A percentile compares a stretch with the other conserved stretches of the same genome.
phyloP scores from a whole-genome alignment of 2,329 filamentous ascomycete genomes.

The Penicillium janthinellum region DNA sequence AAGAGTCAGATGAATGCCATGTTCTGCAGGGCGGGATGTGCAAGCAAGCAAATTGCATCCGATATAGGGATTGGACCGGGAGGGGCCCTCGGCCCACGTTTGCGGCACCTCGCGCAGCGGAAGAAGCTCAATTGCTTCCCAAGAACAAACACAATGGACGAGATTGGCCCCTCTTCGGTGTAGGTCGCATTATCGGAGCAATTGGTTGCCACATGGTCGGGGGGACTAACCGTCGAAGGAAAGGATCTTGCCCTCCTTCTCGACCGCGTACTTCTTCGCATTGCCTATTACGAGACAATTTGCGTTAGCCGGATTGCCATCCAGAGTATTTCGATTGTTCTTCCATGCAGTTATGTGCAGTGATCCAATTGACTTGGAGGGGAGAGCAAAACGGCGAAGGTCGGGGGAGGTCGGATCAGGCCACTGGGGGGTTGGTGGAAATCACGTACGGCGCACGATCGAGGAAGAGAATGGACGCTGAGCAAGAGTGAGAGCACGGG shows the following conservation, averaged over 20 bases:
- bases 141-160: not conserved
- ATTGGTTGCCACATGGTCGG: slow-evolving; percentile 16
- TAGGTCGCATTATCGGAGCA: slow-evolving; percentile 13
- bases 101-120: slow-evolving; percentile 10
- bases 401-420: slow-evolving; percentile 29
- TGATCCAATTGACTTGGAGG: slow-evolving; percentile 26
- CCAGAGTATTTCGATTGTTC: not conserved
- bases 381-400: slow-evolving; percentile 20
- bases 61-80: slow-evolving; percentile 9
- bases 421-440: slow-evolving; percentile 20
- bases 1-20: slow-evolving; percentile 26
- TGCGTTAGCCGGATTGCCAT: slow-evolving; percentile 27
- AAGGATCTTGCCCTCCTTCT: slow-evolving; percentile 47
- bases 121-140: slow-evolving; percentile 10
- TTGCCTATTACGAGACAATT: slow-evolving; percentile 30
- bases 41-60: slow-evolving; percentile 5
- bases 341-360: slow-evolving; percentile 3
- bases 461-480: slow-evolving; percentile 50
- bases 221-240: slow-evolving; percentile 47
- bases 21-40: not conserved
- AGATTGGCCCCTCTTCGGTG: not conserved
- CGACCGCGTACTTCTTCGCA: slow-evolving; percentile 44
- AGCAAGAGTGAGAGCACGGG: slow-evolving; percentile 42
- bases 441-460: slow-evolving; percentile 49
- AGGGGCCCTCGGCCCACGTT: slow-evolving; percentile 16